Conservation (phyloP, 768 basidiomycete species). For the Xerocomus brunneocitrinus region DNA sequence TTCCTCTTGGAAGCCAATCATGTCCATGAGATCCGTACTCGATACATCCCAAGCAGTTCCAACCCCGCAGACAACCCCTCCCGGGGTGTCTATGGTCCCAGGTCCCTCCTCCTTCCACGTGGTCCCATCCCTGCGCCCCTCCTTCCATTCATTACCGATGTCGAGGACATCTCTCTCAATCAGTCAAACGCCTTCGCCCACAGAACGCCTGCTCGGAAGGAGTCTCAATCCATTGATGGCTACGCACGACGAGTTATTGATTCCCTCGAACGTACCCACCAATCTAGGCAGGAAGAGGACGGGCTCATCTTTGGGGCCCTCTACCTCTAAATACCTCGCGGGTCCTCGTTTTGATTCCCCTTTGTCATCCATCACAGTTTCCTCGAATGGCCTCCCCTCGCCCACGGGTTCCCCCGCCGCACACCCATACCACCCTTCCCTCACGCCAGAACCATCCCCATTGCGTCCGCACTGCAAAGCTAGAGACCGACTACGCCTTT, state of each 20-base stretch:
- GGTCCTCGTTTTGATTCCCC: not conserved
- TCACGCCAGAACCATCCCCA: not conserved
- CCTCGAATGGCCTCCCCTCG: no score
- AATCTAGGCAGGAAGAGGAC: no score
- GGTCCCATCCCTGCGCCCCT: not conserved
- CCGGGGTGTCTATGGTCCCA: not conserved
- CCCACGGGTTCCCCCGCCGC: not conserved
- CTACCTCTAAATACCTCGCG: no score
- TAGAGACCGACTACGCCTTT: not conserved
- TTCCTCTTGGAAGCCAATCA: not conserved
- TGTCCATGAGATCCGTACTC: not conserved
- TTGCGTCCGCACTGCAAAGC: not conserved
- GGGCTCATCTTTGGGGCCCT: no score
- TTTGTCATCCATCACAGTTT: no score
- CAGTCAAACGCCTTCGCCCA: no score
- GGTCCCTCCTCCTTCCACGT: not conserved
- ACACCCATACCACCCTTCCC: not conserved
- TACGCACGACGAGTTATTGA: no score
- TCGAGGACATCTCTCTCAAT: no score
- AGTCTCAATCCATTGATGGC: no score
- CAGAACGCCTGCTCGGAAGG: no score
- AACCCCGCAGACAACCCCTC: not conserved
- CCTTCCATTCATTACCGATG: not conserved
- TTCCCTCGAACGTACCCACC: no score
- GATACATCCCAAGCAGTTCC: not conserved